A percentile compares a stretch with the other conserved stretches of the same genome.
phyloP scores from a whole-genome alignment of 1,139 yeast species.

The Candida sojae region DNA sequence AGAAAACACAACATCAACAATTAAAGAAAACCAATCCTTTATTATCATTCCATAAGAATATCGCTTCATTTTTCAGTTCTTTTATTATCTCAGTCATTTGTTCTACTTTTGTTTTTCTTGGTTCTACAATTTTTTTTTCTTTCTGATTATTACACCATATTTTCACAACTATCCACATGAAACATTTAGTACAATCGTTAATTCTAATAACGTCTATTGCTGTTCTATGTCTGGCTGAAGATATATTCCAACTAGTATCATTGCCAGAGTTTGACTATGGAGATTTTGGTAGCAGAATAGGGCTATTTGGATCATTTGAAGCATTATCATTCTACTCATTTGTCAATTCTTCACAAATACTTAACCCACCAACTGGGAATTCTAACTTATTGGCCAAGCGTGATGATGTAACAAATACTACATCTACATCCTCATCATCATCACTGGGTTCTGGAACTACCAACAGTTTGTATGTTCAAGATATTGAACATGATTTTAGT shows the following conservation, averaged over 20 bases:
- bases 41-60: too few species aligned
- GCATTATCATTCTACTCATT: slow-evolving; percentile 60
- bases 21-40: too few species aligned
- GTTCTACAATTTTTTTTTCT: background rate
- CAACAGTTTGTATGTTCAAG: slow-evolving; percentile 32
- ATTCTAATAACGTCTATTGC: background rate
- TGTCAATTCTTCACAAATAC: slow-evolving; percentile 45
- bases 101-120: too few species aligned
- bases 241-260: slow-evolving; percentile 14
- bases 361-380: slow-evolving; percentile 20
- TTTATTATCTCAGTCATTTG: too few species aligned
- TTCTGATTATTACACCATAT: background rate
- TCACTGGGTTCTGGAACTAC: slow-evolving; percentile 10
- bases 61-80: too few species aligned
- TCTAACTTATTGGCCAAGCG: slow-evolving; percentile 11
- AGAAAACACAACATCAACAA: too few species aligned
- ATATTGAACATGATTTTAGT: slow-evolving; percentile 29
- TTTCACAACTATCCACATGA: background rate
- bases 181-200: background rate
- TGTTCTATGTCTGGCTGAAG: slow-evolving; percentile 3
- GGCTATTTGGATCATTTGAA: slow-evolving; percentile 66
- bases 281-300: slow-evolving; percentile 45
- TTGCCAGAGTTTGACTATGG: slow-evolving; percentile 36
- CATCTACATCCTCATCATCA: slow-evolving; percentile 7
- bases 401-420: slow-evolving; percentile 11